These are phyloP conservation scores for Umbelopsis sp. DNA, from an alignment of 192 early-diverging fungal genomes.

Conservation along the genomic window DNA sequence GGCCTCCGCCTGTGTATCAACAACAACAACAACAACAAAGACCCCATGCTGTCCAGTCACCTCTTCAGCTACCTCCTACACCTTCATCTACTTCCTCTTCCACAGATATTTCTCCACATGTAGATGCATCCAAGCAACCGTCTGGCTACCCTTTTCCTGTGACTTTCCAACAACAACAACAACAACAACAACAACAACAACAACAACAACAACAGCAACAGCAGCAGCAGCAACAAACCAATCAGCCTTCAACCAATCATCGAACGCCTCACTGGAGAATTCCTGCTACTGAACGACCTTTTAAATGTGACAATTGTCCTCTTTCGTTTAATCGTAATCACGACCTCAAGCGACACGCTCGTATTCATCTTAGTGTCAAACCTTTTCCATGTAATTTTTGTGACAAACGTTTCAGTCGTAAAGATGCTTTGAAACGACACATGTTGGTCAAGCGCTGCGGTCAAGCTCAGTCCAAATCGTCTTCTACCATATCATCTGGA, in stretches of 20 bases:
- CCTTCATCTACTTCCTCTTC: slow-evolving; percentile 1
- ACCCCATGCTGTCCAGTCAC: slow-evolving; percentile 4
- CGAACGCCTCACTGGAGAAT: slow-evolving; percentile 19
- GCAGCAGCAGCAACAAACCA: neutral
- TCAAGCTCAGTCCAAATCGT: slow-evolving; percentile 1
- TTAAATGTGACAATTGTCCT: slow-evolving; percentile 16
- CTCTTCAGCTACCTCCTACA: slow-evolving; percentile 1
- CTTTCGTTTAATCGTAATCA: slow-evolving; percentile 67
- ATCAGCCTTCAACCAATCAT: neutral
- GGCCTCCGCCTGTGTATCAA: neutral
- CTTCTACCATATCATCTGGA: neutral
- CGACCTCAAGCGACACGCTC: slow-evolving; percentile 75
- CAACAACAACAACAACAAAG: slow-evolving; percentile 9
- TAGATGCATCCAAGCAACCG: slow-evolving; percentile 4
- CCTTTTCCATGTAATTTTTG: slow-evolving; percentile 72
- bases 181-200: neutral
- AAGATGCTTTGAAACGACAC: slow-evolving; percentile 72
- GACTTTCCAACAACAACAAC: slow-evolving; percentile 6
- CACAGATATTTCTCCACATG: slow-evolving; percentile 9
- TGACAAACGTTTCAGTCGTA: slow-evolving; percentile 73
- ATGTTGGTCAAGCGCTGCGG: slow-evolving; percentile 15
- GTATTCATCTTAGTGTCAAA: slow-evolving; percentile 74
- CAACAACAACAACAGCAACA: too few species aligned
- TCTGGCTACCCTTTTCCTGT: slow-evolving; percentile 7
- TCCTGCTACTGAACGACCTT: slow-evolving; percentile 22